A percentile compares a stretch with the other conserved stretches of the same genome.
These are phyloP conservation scores for Diaporthe eres DNA, from an alignment of 2,329 filamentous ascomycete genomes.

Conservation along the genomic window DNA sequence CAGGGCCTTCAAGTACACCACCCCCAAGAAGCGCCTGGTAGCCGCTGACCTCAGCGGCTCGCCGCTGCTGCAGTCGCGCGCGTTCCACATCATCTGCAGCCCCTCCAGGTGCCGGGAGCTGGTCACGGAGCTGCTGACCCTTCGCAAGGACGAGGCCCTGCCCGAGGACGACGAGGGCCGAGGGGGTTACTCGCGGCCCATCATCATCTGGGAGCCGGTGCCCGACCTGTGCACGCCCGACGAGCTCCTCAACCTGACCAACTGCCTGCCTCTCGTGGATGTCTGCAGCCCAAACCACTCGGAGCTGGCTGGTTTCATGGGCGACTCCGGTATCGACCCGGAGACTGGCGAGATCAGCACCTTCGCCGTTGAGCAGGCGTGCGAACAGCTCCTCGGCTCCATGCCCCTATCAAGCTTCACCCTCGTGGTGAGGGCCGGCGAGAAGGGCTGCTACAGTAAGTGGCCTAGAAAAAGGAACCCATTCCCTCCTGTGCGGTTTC, in stretches of 20 bases:
- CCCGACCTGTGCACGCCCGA: conserved; percentile 87
- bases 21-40: conserved; percentile 86
- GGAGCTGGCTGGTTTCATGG: conserved; percentile 91
- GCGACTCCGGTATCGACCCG: conserved; percentile 67
- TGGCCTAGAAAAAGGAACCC: neutral
- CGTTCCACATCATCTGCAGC: conserved; percentile 91
- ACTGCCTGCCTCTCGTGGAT: conserved; percentile 72
- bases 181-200: conserved; percentile 65
- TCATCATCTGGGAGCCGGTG: conserved; percentile 96
- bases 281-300: conserved; percentile 85
- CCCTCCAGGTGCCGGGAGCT: conserved; percentile 82
- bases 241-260: conserved; percentile 75
- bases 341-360: conserved; percentile 68
- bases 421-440: conserved; percentile 79
- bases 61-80: conserved; percentile 77
- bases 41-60: conserved; percentile 74
- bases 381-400: conserved; percentile 73
- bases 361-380: conserved; percentile 68
- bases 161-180: conserved; percentile 46
- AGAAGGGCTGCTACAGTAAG: conserved; percentile 74
- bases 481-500: too few relatives aligned
- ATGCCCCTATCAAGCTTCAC: conserved; percentile 77
- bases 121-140: conserved; percentile 76
- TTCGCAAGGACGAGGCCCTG: conserved; percentile 59
- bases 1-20: conserved; percentile 87